A percentile compares a stretch with the other conserved stretches of the same genome.
Evolutionary conservation across 805 yeast species (phyloP).

Genomic region (Starmerella etchellsii): DNA sequence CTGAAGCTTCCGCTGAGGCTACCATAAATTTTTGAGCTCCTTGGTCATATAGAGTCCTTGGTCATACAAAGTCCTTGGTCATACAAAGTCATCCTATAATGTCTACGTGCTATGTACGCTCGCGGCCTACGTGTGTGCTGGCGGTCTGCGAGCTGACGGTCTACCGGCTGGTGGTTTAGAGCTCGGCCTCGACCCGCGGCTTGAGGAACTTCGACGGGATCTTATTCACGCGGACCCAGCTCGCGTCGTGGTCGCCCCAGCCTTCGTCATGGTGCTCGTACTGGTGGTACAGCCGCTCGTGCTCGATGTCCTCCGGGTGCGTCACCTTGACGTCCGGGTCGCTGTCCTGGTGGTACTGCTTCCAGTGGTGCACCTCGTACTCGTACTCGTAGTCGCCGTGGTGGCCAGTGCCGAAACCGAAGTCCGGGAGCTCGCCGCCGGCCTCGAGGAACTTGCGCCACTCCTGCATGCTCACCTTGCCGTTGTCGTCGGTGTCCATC

Average conservation of each 20-base stretch:
- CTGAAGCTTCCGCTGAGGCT: too few relatives aligned
- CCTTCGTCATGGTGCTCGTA: constrained; percentile 63
- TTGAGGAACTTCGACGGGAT: constrained; percentile 22
- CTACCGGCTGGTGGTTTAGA: too few relatives aligned
- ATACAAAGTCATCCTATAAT: too few relatives aligned
- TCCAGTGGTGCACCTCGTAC: constrained; percentile 93
- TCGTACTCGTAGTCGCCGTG: constrained; percentile 89
- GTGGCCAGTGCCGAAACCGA: constrained; percentile 88
- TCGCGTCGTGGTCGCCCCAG: constrained; percentile 21
- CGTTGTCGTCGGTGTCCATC: constrained; percentile 56
- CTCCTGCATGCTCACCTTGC: constrained; percentile 51
- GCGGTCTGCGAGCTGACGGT: too few relatives aligned
- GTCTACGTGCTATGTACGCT: too few relatives aligned
- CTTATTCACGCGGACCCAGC: constrained; percentile 17
- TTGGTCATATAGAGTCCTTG: too few relatives aligned
- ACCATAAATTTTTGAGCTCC: too few relatives aligned
- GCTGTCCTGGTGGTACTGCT: constrained; percentile 39
- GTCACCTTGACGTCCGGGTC: constrained; percentile 74
- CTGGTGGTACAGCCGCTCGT: constrained; percentile 72
- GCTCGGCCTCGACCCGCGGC: too few relatives aligned
- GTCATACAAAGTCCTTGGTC: too few relatives aligned
- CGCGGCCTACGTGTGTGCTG: too few relatives aligned
- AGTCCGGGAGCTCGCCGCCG: constrained; percentile 76
- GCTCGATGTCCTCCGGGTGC: constrained; percentile 81
- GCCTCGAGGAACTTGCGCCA: constrained; percentile 47